These are phyloP conservation scores for Fusarium anguioides DNA, from an alignment of 2,329 filamentous ascomycete species.

Conservation along the genomic window DNA sequence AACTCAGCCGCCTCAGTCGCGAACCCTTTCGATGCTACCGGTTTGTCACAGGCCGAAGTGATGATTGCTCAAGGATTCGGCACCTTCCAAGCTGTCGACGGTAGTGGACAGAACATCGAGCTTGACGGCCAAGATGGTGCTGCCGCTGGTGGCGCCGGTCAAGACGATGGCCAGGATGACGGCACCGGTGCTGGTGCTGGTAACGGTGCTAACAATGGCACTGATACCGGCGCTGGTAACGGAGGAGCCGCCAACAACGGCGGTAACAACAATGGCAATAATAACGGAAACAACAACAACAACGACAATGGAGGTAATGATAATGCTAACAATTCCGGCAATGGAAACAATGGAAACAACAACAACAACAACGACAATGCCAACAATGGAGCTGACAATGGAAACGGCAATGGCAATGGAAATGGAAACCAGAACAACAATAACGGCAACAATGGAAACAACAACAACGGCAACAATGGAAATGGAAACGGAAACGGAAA, in stretches of 20 bases:
- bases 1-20: constrained; percentile 64
- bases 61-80: constrained; percentile 70
- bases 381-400: not conserved
- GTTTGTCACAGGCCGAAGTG: constrained; percentile 74
- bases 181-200: constrained; percentile 3
- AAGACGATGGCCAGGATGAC: constrained; percentile 58
- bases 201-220: constrained; percentile 19
- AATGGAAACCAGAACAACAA: not conserved
- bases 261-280: not conserved
- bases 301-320: not conserved
- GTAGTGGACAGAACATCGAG: constrained; percentile 46
- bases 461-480: not conserved
- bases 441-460: not conserved
- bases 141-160: constrained; percentile 36
- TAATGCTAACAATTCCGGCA: no score
- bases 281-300: not conserved
- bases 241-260: not conserved
- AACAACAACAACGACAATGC: not conserved
- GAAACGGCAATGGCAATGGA: not conserved
- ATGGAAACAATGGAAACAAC: not conserved
- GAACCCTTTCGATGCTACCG: constrained; percentile 67
- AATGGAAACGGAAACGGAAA: constrained; percentile 1
- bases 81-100: constrained; percentile 63
- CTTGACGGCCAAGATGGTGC: constrained; percentile 52
- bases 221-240: not conserved